Evolutionary conservation across 2,329 filamentous ascomycete genomes (phyloP).

Genomic region (Fusarium tupiense): DNA sequence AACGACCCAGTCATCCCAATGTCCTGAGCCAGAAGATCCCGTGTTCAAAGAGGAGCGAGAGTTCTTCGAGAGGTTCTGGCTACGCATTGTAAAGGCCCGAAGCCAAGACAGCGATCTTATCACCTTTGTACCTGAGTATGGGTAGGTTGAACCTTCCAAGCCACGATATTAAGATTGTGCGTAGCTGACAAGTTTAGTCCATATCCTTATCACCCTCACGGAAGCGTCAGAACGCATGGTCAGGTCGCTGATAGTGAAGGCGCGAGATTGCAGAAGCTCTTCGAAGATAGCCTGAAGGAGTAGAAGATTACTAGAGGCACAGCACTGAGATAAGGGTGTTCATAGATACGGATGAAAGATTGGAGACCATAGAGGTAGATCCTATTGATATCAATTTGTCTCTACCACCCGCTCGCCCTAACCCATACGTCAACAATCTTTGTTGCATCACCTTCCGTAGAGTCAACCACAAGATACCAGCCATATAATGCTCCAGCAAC

Average conservation of each 20-base stretch:
- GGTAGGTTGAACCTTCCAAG: neutral
- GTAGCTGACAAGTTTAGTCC: neutral
- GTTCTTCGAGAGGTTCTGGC: neutral
- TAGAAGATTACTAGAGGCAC: rapidly evolving
- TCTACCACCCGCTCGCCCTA: slow-evolving; percentile 62
- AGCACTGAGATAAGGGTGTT: rapidly evolving
- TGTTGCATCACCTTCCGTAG: slow-evolving; percentile 41
- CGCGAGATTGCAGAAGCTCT: neutral
- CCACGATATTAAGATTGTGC: rapidly evolving
- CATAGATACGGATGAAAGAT: rapidly evolving
- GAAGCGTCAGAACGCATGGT: neutral
- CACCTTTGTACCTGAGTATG: neutral
- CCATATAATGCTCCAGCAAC: slow-evolving; percentile 68
- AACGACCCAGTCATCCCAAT: neutral
- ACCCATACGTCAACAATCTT: slow-evolving; percentile 68
- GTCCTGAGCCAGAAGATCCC: rapidly evolving
- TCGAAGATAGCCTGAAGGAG: rapidly evolving
- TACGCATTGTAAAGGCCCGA: neutral
- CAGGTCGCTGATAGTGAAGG: neutral
- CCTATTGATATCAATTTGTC: neutral
- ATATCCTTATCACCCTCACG: neutral
- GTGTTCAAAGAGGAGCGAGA: neutral
- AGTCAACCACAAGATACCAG: slow-evolving; percentile 67
- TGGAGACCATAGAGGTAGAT: neutral
- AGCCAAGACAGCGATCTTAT: neutral